Base-by-base conservation (phyloP, 2,329 filamentous ascomycete genomes). In the Nemania bipapillata region DNA sequence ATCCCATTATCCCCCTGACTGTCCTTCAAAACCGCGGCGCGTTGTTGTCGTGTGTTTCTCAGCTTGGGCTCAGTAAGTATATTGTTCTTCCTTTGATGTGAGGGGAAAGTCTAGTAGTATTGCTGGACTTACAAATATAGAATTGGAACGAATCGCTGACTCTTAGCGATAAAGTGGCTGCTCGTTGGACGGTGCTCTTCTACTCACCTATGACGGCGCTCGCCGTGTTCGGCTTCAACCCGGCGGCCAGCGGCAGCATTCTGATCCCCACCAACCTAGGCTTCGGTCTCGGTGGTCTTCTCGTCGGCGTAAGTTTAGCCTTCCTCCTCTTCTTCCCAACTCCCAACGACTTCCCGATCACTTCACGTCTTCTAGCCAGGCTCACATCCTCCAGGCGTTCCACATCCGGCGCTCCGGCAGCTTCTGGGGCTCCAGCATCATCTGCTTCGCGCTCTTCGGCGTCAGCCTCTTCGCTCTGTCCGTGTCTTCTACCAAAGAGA, bases 191-290 rank as follows among this genome's bases (percentile, higher is more conserved):
- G 6, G 85, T 96, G 1, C 83, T 96, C 7, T 96, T 94, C 82
- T 96, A 93, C 80, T 87, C 90, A 0, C 93, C 93, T 0, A 88
- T 93, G 50, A 94, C 93, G 74, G 91, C 92, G 37, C 88, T 96
- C 65, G 91, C 92, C 3, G 90, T 96, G 1, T 88, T 90, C 2
- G 87, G 87, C 63, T 91, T 91, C 82, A 81, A 86, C 0, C 90
- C 92, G 0, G 90, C 91, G 0, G 83, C 87, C 1, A 91, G 92
- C 2, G 93, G 93, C 2, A 86, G 91, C 3, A 90, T 95, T 40
- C 85, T 96, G 6, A 87, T 96, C 54, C 92, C 93, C 0, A 96
- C 93, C 0, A 96, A 96, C 78, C 77, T 88, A 5, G 93, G 92
- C 1, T 96, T 96, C 75, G 92, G 89, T 0, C 74, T 87, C 1